Base-by-base conservation (phyloP, 768 basidiomycete genomes). In the Trametes coccinea region DNA sequence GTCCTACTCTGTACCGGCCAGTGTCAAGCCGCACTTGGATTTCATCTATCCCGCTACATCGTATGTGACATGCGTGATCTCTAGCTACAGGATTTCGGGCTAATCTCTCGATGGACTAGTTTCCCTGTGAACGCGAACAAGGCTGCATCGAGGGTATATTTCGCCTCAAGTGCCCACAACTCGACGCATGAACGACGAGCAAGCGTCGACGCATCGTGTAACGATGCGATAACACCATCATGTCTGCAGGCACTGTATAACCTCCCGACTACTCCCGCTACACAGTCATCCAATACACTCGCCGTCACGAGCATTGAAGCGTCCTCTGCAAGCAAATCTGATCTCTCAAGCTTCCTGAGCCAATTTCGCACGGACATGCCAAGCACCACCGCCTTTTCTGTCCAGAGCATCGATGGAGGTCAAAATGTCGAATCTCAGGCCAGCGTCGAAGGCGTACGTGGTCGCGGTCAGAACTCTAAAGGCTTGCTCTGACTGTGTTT, bases 101-200 rank as follows among this genome's bases (percentile, higher is more conserved):
- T 34, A 27, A 29, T 13, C n/a, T 7, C 16, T 22, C 81, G 22
- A 22, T 79, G 69, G 56, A 80, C 17, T 79, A 84, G 70, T 78
- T 84, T 46, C 76, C 66, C 64, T 34, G 58, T 56, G 3, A 39
- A 55, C 31, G 33, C 59, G 31, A 46, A 37, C 1, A 47, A 53
- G n/a, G 53, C 57, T 14, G 17, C 31, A 34, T 11, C 55, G 29
- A 58, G 56, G 16, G 29, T 45, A n/a, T 70, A 76, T 67, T 63
- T 69, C 27, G 37, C 62, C 3, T 50, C 53, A 14, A 14, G 41
- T 30, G 5, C 44, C 7, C 22, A 4, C 44, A 56, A 55, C 44
- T 9, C 46, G 58, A 67, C 49, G 56, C 62, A 44, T 17, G 6
- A 16, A 8, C 41, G 29, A 16, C 52, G 57, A 10, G 56, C 47